phyloP scores from a whole-genome alignment of 371 early-diverging fungal species.

The Thermomucor indicae-seudaticae region DNA sequence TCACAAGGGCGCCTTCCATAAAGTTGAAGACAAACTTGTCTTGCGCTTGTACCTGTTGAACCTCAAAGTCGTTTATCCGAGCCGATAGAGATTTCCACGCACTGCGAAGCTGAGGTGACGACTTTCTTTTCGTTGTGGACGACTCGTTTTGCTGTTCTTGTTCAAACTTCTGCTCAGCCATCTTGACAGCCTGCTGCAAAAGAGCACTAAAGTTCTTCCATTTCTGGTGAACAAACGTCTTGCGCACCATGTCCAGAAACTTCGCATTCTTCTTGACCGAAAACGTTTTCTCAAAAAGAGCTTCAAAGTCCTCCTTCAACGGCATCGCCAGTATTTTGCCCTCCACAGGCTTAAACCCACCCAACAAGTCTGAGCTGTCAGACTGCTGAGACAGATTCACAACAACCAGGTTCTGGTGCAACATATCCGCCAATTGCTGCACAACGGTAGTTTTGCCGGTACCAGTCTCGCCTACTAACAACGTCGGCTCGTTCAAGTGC shows the following conservation, averaged over 20 bases:
- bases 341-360: constrained; percentile 97
- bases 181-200: constrained; percentile 68
- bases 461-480: constrained; percentile 99
- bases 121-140: constrained; percentile 17
- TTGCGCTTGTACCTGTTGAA: constrained; percentile 69
- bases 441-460: constrained; percentile 99
- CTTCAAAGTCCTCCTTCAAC: constrained; percentile 81
- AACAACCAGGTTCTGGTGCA: constrained; percentile 78
- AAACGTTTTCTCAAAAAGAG: constrained; percentile 83
- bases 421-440: constrained; percentile 87
- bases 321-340: constrained; percentile 76
- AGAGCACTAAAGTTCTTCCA: constrained; percentile 78
- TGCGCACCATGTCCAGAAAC: constrained; percentile 78
- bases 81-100: constrained; percentile 63
- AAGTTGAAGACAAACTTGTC: constrained; percentile 90
- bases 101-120: constrained; percentile 46
- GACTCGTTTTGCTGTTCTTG: constrained; percentile 27
- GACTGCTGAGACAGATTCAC: constrained; percentile 98
- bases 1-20: constrained; percentile 90
- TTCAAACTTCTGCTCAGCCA: constrained; percentile 67
- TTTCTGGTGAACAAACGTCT: constrained; percentile 66
- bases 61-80: constrained; percentile 59
- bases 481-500: constrained; percentile 79
- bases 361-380: constrained; percentile 96
- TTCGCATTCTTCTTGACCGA: constrained; percentile 81